Conservation (phyloP, 495 filamentous ascomycete genomes). For the Trichoderma reesei region DNA sequence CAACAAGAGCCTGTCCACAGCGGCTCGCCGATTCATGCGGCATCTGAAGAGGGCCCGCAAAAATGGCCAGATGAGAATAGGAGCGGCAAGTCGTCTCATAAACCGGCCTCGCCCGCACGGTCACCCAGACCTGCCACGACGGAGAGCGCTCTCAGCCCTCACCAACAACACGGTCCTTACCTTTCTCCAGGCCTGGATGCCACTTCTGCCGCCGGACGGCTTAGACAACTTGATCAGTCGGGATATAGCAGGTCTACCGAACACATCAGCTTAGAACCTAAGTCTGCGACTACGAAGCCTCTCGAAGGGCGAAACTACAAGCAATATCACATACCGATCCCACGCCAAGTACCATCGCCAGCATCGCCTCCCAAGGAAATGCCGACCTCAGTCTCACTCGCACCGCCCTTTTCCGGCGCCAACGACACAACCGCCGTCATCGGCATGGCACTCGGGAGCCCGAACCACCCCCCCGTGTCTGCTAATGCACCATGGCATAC, state of each 20-base stretch:
- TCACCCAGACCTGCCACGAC: background rate
- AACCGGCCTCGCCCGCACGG: background rate
- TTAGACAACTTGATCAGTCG: constrained; percentile 1
- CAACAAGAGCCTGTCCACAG: background rate
- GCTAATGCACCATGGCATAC: constrained; percentile 8
- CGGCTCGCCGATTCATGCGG: background rate
- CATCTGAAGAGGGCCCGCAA: constrained; percentile 7
- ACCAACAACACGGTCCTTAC: background rate
- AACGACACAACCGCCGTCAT: constrained; percentile 22
- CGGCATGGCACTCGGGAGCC: constrained; percentile 52
- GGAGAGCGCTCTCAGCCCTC: background rate
- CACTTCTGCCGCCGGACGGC: constrained; percentile 7
- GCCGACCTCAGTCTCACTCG: background rate
- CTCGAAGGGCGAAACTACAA: constrained; percentile 17
- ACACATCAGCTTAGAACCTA: background rate
- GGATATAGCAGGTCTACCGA: constrained; percentile 6
- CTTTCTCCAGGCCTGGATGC: constrained; percentile 2
- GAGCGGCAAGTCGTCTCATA: background rate
- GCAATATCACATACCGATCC: constrained; percentile 22
- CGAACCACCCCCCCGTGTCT: constrained; percentile 14
- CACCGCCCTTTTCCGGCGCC: background rate
- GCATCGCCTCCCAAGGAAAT: constrained; percentile 26
- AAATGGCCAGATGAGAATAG: background rate
- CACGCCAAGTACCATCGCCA: constrained; percentile 32
- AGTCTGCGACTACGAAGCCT: background rate